phyloP scores from a whole-genome alignment of 2,329 filamentous ascomycete genomes.

The Zymoseptoria crescenta region DNA sequence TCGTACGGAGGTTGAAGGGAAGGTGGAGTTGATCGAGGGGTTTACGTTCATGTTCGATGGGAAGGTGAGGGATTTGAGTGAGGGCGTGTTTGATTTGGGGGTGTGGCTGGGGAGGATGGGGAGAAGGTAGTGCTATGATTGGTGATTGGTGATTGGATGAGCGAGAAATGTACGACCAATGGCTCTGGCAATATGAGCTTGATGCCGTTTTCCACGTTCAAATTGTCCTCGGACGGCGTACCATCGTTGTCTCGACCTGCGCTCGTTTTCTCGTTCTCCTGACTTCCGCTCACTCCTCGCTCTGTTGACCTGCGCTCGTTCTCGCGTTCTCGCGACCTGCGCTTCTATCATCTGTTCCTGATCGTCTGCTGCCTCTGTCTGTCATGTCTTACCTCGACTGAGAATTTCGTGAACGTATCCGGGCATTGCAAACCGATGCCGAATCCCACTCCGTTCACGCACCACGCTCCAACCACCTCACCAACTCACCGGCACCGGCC shows the following conservation, averaged over 20 bases:
- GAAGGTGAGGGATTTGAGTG: conserved; percentile 3
- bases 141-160: not conserved
- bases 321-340: too few relatives aligned
- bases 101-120: conserved; percentile 6
- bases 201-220: not conserved
- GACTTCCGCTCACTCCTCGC: too few relatives aligned
- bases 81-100: conserved; percentile 4
- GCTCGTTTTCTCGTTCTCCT: not conserved
- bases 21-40: not conserved
- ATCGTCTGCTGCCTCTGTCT: not conserved
- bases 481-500: not conserved
- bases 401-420: too few relatives aligned
- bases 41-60: conserved; percentile 8
- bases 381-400: not conserved
- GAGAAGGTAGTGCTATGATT: not conserved
- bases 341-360: too few relatives aligned
- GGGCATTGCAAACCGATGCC: not conserved
- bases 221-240: not conserved
- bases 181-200: not conserved
- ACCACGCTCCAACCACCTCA: not conserved
- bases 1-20: not conserved
- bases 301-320: too few relatives aligned
- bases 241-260: not conserved
- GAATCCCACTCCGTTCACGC: not conserved
- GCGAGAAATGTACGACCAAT: not conserved